phyloP scores from a whole-genome alignment of 2,329 filamentous ascomycete species.

The Aaosphaeria pasadenensis region DNA sequence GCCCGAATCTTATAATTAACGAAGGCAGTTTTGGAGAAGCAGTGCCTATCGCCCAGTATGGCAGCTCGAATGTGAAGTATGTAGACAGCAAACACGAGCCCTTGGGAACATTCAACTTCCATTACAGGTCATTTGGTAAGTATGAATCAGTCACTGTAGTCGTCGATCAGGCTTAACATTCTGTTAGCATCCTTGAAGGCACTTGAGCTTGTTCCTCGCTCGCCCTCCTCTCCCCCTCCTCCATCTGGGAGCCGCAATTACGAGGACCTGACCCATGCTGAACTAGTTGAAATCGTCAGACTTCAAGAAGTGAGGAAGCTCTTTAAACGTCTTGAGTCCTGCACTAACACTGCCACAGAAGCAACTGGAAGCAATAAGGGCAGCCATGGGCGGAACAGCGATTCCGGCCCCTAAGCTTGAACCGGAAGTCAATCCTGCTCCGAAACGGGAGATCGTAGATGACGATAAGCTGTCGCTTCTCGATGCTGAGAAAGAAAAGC shows the following conservation, averaged over 20 bases:
- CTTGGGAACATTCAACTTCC: conserved; percentile 13
- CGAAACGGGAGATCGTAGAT: neutral
- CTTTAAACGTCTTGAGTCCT: neutral
- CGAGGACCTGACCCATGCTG: neutral
- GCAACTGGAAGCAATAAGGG: neutral
- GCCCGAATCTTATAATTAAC: neutral
- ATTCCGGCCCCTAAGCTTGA: neutral
- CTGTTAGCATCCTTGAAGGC: neutral
- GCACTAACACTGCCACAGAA: neutral
- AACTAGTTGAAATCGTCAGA: no score
- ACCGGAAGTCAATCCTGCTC: neutral
- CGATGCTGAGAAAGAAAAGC: no score
- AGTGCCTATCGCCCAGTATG: neutral
- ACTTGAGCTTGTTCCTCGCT: neutral
- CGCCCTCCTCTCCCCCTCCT: neutral
- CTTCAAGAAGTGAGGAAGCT: neutral
- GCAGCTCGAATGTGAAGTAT: neutral
- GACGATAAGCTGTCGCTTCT: no score
- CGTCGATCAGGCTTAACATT: neutral
- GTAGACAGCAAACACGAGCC: neutral
- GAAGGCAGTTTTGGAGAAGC: neutral
- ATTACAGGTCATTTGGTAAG: conserved; percentile 12
- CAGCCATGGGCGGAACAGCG: neutral
- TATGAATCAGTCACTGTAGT: neutral
- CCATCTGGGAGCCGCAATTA: neutral